Conservation (phyloP, 805 yeast genomes). For the Huiozyma sinensis region DNA sequence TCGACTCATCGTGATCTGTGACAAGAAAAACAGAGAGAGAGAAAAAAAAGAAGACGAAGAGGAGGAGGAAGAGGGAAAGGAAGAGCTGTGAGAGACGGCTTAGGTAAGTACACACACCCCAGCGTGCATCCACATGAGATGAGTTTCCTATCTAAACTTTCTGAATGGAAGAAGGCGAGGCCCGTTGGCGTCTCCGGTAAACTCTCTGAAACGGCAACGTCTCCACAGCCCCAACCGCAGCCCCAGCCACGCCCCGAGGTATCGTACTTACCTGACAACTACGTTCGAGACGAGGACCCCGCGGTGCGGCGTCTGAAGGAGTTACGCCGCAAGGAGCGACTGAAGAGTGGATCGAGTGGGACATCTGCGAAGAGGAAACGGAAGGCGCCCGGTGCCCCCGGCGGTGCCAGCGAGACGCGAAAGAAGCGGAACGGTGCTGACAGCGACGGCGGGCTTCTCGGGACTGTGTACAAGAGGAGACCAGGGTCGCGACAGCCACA, state of each 20-base stretch:
- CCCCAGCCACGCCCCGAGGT: slow-evolving; percentile 6
- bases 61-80: no score
- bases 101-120: no score
- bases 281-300: slow-evolving; percentile 42
- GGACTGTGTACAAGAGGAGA: slow-evolving; percentile 17
- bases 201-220: no score
- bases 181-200: not conserved
- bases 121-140: slow-evolving; percentile 4
- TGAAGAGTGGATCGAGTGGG: slow-evolving; percentile 20
- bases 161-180: slow-evolving; percentile 17
- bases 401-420: not conserved
- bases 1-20: not conserved
- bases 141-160: slow-evolving; percentile 26
- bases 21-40: no score
- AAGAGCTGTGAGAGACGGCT: no score
- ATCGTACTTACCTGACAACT: slow-evolving; percentile 20
- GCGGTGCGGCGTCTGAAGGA: slow-evolving; percentile 63
- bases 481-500: slow-evolving; percentile 5
- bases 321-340: slow-evolving; percentile 47
- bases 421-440: slow-evolving; percentile 9
- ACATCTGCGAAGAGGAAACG: not conserved
- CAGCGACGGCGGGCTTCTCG: slow-evolving; percentile 8
- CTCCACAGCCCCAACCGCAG: no score
- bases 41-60: no score
- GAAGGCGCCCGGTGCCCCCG: not conserved